phyloP scores from a whole-genome alignment of 1,139 yeast genomes.

The Magnusiomyces fungicola region DNA sequence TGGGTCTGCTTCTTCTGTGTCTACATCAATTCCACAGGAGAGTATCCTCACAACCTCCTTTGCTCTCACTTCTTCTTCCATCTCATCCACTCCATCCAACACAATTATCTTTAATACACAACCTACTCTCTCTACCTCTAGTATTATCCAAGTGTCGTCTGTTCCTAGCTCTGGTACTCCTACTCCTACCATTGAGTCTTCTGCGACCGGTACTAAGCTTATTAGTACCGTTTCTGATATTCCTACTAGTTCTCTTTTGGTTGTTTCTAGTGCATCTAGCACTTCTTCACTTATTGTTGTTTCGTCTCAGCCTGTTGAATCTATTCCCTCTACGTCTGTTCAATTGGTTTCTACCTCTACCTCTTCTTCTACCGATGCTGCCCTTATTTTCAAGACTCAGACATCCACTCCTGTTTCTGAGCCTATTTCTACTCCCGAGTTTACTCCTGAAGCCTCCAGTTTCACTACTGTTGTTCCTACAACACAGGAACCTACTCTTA shows the following conservation, averaged over 20 bases:
- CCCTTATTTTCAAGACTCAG: background rate
- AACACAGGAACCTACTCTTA: constrained; percentile 12
- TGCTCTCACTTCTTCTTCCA: background rate
- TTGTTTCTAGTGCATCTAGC: background rate
- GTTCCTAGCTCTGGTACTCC: constrained; percentile 9
- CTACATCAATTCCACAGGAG: background rate
- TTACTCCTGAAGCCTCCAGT: constrained; percentile 7
- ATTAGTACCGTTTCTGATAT: constrained; percentile 21
- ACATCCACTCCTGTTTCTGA: constrained; percentile 9
- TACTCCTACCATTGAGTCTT: constrained; percentile 8
- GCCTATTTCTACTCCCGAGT: background rate
- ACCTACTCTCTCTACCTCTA: background rate
- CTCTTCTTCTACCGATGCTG: constrained; percentile 1
- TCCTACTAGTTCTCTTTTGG: constrained; percentile 25
- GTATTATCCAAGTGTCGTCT: background rate
- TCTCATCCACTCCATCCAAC: background rate
- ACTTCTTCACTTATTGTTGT: constrained; percentile 7
- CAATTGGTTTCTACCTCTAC: constrained; percentile 1
- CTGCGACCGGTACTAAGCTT: constrained; percentile 4
- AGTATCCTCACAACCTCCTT: background rate
- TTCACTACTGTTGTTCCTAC: constrained; percentile 11
- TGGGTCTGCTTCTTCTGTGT: background rate
- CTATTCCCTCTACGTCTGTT: constrained; percentile 29
- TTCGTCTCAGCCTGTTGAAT: constrained; percentile 21
- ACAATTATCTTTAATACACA: background rate